Evolutionary conservation across 345 rosid species (phyloP).

Genomic region (Melaleuca alternifolia): DNA sequence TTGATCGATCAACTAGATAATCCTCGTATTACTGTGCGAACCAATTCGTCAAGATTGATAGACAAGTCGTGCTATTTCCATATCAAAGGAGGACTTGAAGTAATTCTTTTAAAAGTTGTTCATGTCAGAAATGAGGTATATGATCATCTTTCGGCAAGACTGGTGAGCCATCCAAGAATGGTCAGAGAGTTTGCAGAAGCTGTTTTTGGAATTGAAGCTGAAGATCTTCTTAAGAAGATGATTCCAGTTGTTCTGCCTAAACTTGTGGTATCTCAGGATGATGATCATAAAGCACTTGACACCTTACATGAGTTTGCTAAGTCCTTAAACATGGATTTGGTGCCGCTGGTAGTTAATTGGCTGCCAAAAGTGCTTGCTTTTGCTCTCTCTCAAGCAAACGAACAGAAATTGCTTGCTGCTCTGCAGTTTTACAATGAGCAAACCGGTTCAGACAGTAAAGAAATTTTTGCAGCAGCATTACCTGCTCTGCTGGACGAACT

Average conservation of each 20-base stretch:
- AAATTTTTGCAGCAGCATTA: constrained; percentile 86
- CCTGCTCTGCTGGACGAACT: constrained; percentile 94
- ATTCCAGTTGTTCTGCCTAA: constrained; percentile 84
- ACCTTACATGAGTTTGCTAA: constrained; percentile 60
- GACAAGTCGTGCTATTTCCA: constrained; percentile 61
- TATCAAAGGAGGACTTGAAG: constrained; percentile 66
- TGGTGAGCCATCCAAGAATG: constrained; percentile 50
- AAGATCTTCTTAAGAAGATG: constrained; percentile 65
- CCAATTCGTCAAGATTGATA: constrained; percentile 62
- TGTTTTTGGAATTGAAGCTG: constrained; percentile 59
- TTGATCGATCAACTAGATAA: constrained; percentile 88
- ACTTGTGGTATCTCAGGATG: constrained; percentile 75
- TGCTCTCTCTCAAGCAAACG: constrained; percentile 71
- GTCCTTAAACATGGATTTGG: constrained; percentile 58
- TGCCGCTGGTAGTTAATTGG: constrained; percentile 75
- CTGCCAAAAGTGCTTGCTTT: constrained; percentile 89
- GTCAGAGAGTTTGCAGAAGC: constrained; percentile 93
- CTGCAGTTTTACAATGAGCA: constrained; percentile 75
- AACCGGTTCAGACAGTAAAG: constrained; percentile 77
- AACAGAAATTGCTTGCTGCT: constrained; percentile 50
- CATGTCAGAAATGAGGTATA: constrained; percentile 52
- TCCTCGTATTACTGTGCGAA: constrained; percentile 52
- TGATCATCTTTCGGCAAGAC: constrained; percentile 52
- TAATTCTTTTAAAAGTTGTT: constrained; percentile 46
- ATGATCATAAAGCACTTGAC: constrained; percentile 45